phyloP scores from a whole-genome alignment of 495 filamentous ascomycete species.

The Annulohypoxylon bovei region DNA sequence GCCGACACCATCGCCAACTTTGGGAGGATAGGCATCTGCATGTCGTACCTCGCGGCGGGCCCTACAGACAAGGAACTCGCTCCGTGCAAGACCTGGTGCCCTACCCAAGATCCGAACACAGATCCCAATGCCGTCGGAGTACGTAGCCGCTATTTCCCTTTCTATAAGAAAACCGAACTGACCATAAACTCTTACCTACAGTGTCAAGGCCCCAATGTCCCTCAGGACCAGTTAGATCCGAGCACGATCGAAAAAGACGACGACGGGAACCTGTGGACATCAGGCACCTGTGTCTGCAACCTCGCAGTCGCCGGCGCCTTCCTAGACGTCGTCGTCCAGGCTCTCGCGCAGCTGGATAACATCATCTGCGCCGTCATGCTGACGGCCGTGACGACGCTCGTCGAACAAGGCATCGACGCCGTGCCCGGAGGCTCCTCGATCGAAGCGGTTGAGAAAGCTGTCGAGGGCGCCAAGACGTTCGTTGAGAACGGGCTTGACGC shows the following conservation, averaged over 20 bases:
- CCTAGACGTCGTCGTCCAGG: slow-evolving; percentile 30
- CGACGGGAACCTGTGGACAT: slow-evolving; percentile 32
- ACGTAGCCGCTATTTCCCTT: background rate
- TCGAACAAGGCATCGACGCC: slow-evolving; percentile 24
- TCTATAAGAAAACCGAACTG: background rate
- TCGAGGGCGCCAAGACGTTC: slow-evolving; percentile 39
- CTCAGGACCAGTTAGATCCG: slow-evolving; percentile 18
- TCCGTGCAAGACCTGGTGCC: slow-evolving; percentile 30
- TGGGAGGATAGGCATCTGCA: slow-evolving; percentile 35
- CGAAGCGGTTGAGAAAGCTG: slow-evolving; percentile 18
- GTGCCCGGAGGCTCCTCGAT: slow-evolving; percentile 14
- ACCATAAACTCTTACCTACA: slow-evolving; percentile 2
- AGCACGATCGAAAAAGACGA: slow-evolving; percentile 33
- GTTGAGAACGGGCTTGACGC: slow-evolving; percentile 37
- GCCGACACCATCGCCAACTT: slow-evolving; percentile 35
- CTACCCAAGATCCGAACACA: slow-evolving; percentile 21
- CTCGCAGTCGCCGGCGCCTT: slow-evolving; percentile 16
- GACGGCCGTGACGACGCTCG: slow-evolving; percentile 23
- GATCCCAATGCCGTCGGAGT: slow-evolving; percentile 40
- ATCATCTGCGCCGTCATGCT: slow-evolving; percentile 35
- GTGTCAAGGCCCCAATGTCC: slow-evolving; percentile 29
- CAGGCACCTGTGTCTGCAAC: slow-evolving; percentile 32
- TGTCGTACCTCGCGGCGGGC: slow-evolving; percentile 31
- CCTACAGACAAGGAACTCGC: slow-evolving; percentile 34
- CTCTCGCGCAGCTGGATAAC: slow-evolving; percentile 34